phyloP scores from a whole-genome alignment of 2,329 filamentous ascomycete genomes.

The Alternaria brassicicola region DNA sequence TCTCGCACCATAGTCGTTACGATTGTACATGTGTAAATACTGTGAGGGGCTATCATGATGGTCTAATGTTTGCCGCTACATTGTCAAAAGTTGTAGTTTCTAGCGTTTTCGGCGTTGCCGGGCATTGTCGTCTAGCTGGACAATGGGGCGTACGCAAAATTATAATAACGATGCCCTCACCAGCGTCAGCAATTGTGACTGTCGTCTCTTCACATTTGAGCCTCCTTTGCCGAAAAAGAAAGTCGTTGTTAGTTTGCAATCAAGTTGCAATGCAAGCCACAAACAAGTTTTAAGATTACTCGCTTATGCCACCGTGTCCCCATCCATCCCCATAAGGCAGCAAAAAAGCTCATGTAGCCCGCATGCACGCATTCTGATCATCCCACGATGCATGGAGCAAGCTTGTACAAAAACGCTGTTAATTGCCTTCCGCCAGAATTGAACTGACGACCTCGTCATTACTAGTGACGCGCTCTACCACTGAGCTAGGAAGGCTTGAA shows the following conservation, averaged over 20 bases:
- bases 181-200: neutral
- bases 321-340: neutral
- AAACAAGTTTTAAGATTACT: neutral
- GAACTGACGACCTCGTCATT: conserved; percentile 50
- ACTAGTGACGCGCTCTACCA: conserved; percentile 50
- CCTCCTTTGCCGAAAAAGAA: neutral
- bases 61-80: neutral
- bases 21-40: neutral
- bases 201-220: neutral
- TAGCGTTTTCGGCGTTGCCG: neutral
- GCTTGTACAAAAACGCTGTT: neutral
- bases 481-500: conserved; percentile 42
- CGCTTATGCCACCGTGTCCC: neutral
- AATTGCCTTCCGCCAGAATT: conserved; percentile 45
- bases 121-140: neutral
- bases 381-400: neutral
- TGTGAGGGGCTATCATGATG: neutral
- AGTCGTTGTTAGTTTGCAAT: neutral
- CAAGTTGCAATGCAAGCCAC: neutral
- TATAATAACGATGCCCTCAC: neutral
- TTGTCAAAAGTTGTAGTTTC: neutral
- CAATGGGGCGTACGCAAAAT: neutral
- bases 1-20: neutral
- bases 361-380: too few species aligned
- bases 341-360: neutral